Conservation (phyloP, 2,329 filamentous ascomycete species). For the Aspergillus vadensis region DNA sequence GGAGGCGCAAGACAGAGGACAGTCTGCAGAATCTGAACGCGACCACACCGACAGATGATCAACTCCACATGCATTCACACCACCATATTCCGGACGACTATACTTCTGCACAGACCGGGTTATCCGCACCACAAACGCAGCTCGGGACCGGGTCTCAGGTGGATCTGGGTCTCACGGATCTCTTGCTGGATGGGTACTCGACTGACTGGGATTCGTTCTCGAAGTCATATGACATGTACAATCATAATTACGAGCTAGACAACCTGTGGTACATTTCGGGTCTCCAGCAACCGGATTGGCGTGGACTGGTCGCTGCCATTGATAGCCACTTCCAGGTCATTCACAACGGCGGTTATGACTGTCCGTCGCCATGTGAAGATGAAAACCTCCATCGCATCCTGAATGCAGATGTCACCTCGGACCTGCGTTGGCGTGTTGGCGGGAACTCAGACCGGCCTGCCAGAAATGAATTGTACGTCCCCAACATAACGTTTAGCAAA, state of each 20-base stretch:
- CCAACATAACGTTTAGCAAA: neutral
- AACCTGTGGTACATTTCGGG: constrained; percentile 46
- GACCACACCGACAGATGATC: constrained; percentile 33
- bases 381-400: constrained; percentile 41
- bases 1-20: constrained; percentile 40
- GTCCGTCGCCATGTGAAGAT: constrained; percentile 36
- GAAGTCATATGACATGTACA: constrained; percentile 42
- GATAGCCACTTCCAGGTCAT: constrained; percentile 46
- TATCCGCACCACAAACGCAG: constrained; percentile 28
- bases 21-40: constrained; percentile 31
- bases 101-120: constrained; percentile 24
- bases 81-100: constrained; percentile 29
- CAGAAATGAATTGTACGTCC: constrained; percentile 46
- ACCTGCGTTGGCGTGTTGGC: constrained; percentile 42
- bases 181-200: constrained; percentile 42
- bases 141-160: constrained; percentile 26
- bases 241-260: constrained; percentile 44
- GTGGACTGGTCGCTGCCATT: constrained; percentile 46
- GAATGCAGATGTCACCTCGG: constrained; percentile 32
- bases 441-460: constrained; percentile 32
- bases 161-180: constrained; percentile 38
- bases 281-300: constrained; percentile 45
- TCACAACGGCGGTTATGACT: constrained; percentile 40
- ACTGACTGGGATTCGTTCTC: constrained; percentile 42
- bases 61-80: constrained; percentile 34